Conservation (phyloP, 2,329 filamentous ascomycete genomes). For the Leptographium flavum region DNA sequence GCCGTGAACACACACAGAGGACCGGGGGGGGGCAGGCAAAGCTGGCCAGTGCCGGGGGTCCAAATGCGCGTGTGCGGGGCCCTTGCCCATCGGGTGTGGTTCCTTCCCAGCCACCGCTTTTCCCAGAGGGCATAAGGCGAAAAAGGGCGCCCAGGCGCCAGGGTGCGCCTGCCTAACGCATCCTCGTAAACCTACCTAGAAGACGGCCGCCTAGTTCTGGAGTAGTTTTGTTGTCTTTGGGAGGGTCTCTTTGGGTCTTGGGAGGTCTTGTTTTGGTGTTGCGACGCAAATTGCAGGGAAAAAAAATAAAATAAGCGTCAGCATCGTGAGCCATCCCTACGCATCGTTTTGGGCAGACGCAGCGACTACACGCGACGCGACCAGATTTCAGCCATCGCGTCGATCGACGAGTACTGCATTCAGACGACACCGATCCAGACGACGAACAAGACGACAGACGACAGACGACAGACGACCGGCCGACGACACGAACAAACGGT, state of each 20-base stretch:
- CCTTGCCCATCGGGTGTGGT: neutral
- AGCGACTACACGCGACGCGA: too few species aligned
- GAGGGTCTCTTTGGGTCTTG: too few species aligned
- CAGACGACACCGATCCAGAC: too few species aligned
- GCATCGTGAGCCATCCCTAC: too few species aligned
- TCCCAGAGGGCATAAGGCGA: neutral
- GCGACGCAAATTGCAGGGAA: neutral
- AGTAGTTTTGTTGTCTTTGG: neutral
- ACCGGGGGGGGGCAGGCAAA: too few species aligned
- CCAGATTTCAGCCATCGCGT: too few species aligned
- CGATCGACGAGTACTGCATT: too few species aligned
- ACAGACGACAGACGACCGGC: too few species aligned
- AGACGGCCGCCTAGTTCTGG: neutral
- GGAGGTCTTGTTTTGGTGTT: neutral
- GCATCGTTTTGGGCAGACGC: too few species aligned
- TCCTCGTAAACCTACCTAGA: neutral
- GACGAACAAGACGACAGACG: too few species aligned
- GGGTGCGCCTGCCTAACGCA: too few species aligned
- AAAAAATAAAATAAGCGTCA: neutral
- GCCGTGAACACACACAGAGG: neutral
- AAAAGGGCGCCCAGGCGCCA: neutral
- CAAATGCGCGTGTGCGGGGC: neutral
- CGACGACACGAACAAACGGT: neutral
- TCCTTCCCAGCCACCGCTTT: slow-evolving; percentile 1
- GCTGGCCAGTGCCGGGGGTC: neutral